Base-by-base conservation (phyloP, 1,284 basidiomycete species). In the Vanrija sp. region DNA sequence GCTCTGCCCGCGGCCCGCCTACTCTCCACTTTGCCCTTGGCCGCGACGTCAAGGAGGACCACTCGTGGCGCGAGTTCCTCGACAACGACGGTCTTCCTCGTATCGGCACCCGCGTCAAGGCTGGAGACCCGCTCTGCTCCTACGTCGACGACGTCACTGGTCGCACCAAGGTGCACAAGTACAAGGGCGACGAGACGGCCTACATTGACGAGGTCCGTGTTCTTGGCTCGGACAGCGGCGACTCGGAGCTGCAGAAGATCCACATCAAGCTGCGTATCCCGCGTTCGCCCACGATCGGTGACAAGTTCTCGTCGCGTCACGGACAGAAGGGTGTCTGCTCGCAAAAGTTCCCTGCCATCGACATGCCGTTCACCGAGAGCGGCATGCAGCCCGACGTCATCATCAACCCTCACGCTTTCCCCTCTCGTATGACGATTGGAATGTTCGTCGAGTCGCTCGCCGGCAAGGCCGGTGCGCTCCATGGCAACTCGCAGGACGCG, bases 371-470 rank as follows among this genome's bases (percentile, higher is more conserved):
- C 81, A 87, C 85, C 61, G 96, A 99, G 78, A 95, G 90, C 61
- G 96, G 96, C 14, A 94, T 99, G 84, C 95, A 98, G 75, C 96
- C 96, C 2, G 96, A 99, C 75, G 86, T 98, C 50, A 98, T 99
- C 75, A 98, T 99, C 80, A 99, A 99, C 77, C 96, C 96, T 31
- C 96, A 99, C 75, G 96, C 96, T 19, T 98, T 99, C 82, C 96
- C 96, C 2, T 91, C 87, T 79, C 91, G 96, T 65, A 99, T 99
- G 96, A 99, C 96, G 7, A 99, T 99, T 67, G 96, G 96, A 55
- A 99, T 99, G 96, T 85, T 98, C 71, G 93, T 99, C 59, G 96
- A 99, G 81, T 94, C 89, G 76, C 87, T 98, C 84, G 96, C 96
- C 2, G 96, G 94, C 39, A 99, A 99, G 75, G 89, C 95, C 1